Evolutionary conservation across 805 yeast genomes (phyloP).

Genomic region (Saccharomyces paradoxus): DNA sequence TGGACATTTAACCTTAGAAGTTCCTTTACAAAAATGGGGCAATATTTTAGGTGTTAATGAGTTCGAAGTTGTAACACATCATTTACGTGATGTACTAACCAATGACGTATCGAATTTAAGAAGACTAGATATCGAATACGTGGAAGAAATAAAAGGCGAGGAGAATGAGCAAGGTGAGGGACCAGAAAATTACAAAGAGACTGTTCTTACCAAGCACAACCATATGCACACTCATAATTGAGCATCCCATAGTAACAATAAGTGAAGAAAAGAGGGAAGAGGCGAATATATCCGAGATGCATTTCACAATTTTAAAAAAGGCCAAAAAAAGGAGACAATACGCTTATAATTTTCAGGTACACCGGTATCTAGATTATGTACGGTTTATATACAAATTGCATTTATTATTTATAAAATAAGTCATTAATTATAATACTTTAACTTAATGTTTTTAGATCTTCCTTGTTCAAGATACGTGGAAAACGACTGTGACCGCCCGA

Average conservation of each 20-base stretch:
- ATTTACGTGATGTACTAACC: slow-evolving; percentile 27
- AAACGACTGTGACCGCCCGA: background rate
- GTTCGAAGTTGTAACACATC: slow-evolving; percentile 32
- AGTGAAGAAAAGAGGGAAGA: background rate
- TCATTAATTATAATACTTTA: background rate
- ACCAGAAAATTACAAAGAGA: slow-evolving; percentile 6
- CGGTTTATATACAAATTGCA: background rate
- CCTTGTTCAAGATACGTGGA: background rate
- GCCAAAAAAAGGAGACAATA: background rate
- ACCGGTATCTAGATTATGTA: background rate
- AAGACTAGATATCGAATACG: slow-evolving; percentile 34
- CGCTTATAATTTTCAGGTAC: background rate
- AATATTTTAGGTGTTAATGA: slow-evolving; percentile 32
- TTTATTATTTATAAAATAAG: background rate
- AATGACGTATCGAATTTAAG: slow-evolving; percentile 36
- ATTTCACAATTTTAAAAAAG: background rate
- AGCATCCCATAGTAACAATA: background rate
- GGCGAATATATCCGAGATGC: background rate
- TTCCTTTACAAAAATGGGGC: slow-evolving; percentile 35
- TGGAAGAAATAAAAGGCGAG: slow-evolving; percentile 24
- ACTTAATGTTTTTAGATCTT: background rate
- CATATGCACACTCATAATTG: slow-evolving; percentile 4
- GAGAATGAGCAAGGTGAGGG: slow-evolving; percentile 13
- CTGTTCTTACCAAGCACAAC: slow-evolving; percentile 1
- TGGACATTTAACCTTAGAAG: slow-evolving; percentile 28